phyloP scores from a whole-genome alignment of 192 early-diverging fungal species.

The Coemansia sp. region DNA sequence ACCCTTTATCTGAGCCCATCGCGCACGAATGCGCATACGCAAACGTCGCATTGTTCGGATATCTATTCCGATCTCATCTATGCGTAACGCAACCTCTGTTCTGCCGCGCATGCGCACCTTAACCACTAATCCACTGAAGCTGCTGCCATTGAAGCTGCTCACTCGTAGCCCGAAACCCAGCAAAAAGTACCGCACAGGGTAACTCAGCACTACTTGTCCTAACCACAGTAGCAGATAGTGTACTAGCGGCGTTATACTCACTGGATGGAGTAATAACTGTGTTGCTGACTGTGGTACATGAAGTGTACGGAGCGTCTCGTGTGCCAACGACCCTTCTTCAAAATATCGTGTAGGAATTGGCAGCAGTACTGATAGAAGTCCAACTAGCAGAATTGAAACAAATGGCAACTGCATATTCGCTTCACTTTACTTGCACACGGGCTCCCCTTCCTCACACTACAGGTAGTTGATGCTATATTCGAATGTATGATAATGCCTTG shows the following conservation, averaged over 20 bases:
- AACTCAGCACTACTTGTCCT: slow-evolving; percentile 25
- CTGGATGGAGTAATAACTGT: slow-evolving; percentile 25
- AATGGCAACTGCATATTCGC: slow-evolving; percentile 33
- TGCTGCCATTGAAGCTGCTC: slow-evolving; percentile 38
- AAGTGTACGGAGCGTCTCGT: slow-evolving; percentile 21
- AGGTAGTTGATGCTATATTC: not conserved
- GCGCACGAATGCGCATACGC: slow-evolving; percentile 18
- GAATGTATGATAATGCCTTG: not conserved
- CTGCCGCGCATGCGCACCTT: slow-evolving; percentile 16
- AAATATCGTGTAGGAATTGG: slow-evolving; percentile 30
- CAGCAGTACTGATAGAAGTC: slow-evolving; percentile 26
- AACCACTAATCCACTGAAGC: slow-evolving; percentile 31
- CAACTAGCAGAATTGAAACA: slow-evolving; percentile 21
- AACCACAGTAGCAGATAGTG: slow-evolving; percentile 24
- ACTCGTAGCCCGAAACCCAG: slow-evolving; percentile 43
- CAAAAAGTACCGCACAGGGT: slow-evolving; percentile 39
- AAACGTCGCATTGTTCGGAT: slow-evolving; percentile 49
- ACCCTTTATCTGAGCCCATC: slow-evolving; percentile 14
- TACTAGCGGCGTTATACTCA: slow-evolving; percentile 20
- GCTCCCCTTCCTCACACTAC: not conserved
- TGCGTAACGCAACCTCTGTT: slow-evolving; percentile 26
- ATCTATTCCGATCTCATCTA: slow-evolving; percentile 48
- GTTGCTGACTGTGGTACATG: slow-evolving; percentile 14
- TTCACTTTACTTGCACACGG: not conserved
- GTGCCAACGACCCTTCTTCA: slow-evolving; percentile 25